Base-by-base conservation (phyloP, 2,329 filamentous ascomycete species). In the Epichloe aotearoae region DNA sequence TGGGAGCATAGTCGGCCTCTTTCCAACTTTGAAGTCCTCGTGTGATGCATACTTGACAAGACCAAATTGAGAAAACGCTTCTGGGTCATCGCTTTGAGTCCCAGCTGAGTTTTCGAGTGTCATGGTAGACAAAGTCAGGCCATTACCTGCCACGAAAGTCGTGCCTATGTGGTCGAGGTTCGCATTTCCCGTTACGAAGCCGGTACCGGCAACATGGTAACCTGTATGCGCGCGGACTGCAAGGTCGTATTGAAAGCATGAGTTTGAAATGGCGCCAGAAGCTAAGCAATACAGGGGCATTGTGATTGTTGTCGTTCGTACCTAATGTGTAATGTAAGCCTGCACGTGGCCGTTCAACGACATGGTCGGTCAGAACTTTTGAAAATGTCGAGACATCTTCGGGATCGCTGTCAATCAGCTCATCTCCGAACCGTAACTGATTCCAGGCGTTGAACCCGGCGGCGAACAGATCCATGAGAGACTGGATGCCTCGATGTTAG, bases 401-500 rank as follows among this genome's bases (percentile, higher is more conserved):
- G 4, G 71, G 68, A 40, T 77, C 71, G 1, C 59, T 46, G 4
- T 52, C 53, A 15, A 41, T 7, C 7, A 10, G 45, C 7, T 41
- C 33, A 17, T 14, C n/a, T 6, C 52, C 53, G 12, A 79, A 73
- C 2, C 59, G 55, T 15, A 82, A 68, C 57, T 82, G 78, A 50
- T 65, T 63, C 75, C 75, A 82, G 50, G 77, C 75, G 58, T 83
- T 82, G 64, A 78, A 74, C 40, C 79, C 79, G 3, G 73, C 57
- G 41, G 72, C 76, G 58, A 75, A 76, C 5, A 83, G 61, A 49
- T 74, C 66, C 75, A 78, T 71, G 26, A 30, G 20, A 37, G 17
- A 23, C 15, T 20, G 39, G 30, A 43, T 36, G 30, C 42, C 20
- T 23, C 14, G 42, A 23, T 30, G 30, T 30, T 30, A 30, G 26